Evolutionary conservation across 768 basidiomycete genomes (phyloP), one percentile per base, ranked within the genome.

Genomic region (Coprinellus micaceus): DNA sequence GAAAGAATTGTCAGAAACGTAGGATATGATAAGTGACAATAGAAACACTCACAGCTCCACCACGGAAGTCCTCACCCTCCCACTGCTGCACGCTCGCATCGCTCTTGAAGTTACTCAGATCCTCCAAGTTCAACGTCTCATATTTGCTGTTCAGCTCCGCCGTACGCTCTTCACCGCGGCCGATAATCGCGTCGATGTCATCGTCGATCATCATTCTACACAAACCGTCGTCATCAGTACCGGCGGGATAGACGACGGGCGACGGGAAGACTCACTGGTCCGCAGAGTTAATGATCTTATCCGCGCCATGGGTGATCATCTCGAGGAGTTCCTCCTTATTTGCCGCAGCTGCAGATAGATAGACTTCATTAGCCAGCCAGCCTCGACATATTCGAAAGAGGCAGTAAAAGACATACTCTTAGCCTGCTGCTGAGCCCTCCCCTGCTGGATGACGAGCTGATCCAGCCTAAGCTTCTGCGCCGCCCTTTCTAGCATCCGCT

Each of bases 271-370:
- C 88, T 59, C 55, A 93, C 91, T 85, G 83, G 13, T 90, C 87
- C 0, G 71, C 69, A 3, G 85, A 76, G 66, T 88, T 96, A 69
- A 98, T 94, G 55, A 99, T 98, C 71, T 93, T 90, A 69, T 98
- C 96, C 0, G 94, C 96, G 19, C 97, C 96, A 64, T 96, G 94
- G 5, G 94, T 88, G 57, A 99, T 98, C 94, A 98, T 99, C 67
- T 98, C 95, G 33, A 98, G 74, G 13, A 99, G 77, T 57, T 98
- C 97, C 47, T 98, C 97, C 75, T 98, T 98, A 69, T 85, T 91
- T 15, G 91, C 88, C 47, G 91, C 94, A 52, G 91, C 94, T 88
- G 63, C n/a, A 49, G 15, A n/a, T n/a, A n/a, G n/a, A n/a, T n/a
- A n/a, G n/a, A n/a, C n/a, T n/a, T n/a, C n/a, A n/a, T n/a, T n/a